Conservation (phyloP, 2,329 filamentous ascomycete species). For the Scortechinia acanthostroma region DNA sequence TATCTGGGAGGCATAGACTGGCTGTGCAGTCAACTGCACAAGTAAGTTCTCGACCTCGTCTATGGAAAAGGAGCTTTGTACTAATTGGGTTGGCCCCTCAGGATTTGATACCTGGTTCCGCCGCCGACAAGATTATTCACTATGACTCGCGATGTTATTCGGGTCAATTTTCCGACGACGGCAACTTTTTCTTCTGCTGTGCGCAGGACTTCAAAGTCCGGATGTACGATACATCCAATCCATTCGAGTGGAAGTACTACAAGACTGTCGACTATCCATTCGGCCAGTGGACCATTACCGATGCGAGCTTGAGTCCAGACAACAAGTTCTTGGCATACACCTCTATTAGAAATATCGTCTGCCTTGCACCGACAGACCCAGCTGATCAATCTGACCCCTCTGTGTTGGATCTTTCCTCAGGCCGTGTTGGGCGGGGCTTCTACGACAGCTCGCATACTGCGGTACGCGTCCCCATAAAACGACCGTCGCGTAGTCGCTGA, state of each 20-base stretch:
- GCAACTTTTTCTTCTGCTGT: constrained; percentile 71
- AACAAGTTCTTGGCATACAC: constrained; percentile 66
- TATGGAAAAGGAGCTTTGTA: not conserved
- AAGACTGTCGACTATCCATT: constrained; percentile 64
- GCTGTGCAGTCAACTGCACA: not conserved
- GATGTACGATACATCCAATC: constrained; percentile 75
- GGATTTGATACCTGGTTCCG: constrained; percentile 53
- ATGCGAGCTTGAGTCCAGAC: constrained; percentile 65
- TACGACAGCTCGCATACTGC: constrained; percentile 4
- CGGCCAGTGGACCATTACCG: constrained; percentile 71
- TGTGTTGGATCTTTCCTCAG: constrained; percentile 44
- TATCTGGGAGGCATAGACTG: not conserved
- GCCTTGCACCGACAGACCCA: constrained; percentile 60
- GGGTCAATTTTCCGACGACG: constrained; percentile 69
- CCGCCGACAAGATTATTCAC: constrained; percentile 64
- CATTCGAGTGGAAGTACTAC: constrained; percentile 70
- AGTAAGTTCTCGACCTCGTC: not conserved
- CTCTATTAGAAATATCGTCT: constrained; percentile 60
- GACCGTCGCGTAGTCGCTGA: not conserved
- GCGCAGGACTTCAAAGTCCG: constrained; percentile 67
- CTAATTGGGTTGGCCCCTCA: constrained; percentile 18
- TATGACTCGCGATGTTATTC: constrained; percentile 65
- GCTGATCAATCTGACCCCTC: constrained; percentile 51
- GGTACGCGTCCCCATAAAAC: not conserved
- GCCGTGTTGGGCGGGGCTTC: too few relatives aligned